Evolutionary conservation across 1,284 basidiomycete species (phyloP), one percentile per base, ranked within the genome.

Genomic region (Fomitopsis schrenkii): DNA sequence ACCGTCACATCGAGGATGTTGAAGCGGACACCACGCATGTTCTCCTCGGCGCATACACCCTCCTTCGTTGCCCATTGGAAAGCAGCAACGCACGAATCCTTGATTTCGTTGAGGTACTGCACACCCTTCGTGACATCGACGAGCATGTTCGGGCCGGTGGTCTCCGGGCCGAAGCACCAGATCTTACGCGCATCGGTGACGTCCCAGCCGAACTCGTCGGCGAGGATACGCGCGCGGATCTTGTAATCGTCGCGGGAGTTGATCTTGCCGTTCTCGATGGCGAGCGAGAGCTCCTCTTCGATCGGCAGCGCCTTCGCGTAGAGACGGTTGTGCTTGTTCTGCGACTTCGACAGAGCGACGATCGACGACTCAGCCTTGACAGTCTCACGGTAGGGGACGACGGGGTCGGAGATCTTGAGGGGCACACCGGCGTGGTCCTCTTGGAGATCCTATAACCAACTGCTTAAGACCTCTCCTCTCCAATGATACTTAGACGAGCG

Each of bases 241-340:
- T 99, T 99, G 87, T 94, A 95, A 87, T 99, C 97, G 78, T 99
- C 97, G 77, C 97, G 94, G 61, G 97, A 77, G 77, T 74, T 93
- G 75, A 99, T 79, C 75, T 86, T 88, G 74, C 97, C 97, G 65
- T 71, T 73, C 79, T 99, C 97, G 72, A 99, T 98, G 67, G 94
- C 96, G 72, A 87, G 86, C 68, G 94, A 90, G 64, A 99, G 87
- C 77, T 98, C 95, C 76, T 99, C 97, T 42, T 93, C 94, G 65
- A 99, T 77, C 57, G 97, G 97, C 80, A 89, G 70, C 52, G 97
- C 97, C 84, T 95, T 95, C 68, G 91, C 87, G 78, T 91, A 99
- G 65, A 99, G 85, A 84, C 97, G 94, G 79, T 99, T 99, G 90
- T 99, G 97, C 88, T 99, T 99, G 87, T 99, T 99, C 83, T 98